Percentiles rank a stretch among this genome's conserved stretches.
Evolutionary conservation across 495 filamentous ascomycete genomes (phyloP).

Genomic region (Penicillium arizonense): DNA sequence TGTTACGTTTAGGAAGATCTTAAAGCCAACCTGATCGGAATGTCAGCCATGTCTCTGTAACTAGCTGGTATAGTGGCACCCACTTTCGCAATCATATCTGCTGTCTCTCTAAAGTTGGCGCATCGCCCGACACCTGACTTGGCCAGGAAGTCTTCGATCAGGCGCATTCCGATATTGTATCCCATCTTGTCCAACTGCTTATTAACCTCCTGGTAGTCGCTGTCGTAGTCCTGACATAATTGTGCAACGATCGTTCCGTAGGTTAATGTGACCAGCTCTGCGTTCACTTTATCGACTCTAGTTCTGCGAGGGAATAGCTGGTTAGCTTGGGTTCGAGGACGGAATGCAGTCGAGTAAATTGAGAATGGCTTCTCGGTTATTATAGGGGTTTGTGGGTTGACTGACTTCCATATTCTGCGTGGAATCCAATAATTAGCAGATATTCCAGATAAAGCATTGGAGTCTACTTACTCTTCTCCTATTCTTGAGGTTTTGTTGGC

Average conservation of each 20-base stretch:
- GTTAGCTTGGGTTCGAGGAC: constrained; percentile 10
- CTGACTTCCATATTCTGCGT: constrained; percentile 95
- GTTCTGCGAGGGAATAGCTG: constrained; percentile 40
- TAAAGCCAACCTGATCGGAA: constrained; percentile 79
- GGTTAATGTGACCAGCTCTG: constrained; percentile 93
- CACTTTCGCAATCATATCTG: constrained; percentile 95
- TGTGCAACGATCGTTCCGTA: constrained; percentile 98
- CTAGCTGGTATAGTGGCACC: constrained; percentile 1
- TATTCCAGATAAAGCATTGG: constrained; percentile 18
- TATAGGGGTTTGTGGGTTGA: constrained; percentile 21
- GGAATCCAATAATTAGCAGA: constrained; percentile 19
- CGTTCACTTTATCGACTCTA: constrained; percentile 72
- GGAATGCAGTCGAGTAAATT: background rate
- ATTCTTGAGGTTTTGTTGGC: constrained; percentile 82
- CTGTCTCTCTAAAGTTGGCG: constrained; percentile 90
- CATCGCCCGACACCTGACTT: constrained; percentile 89
- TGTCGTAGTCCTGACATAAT: constrained; percentile 92
- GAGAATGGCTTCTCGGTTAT: background rate
- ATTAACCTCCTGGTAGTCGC: constrained; percentile 89
- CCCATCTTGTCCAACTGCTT: constrained; percentile 98
- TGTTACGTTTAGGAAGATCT: constrained; percentile 98
- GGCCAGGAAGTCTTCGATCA: constrained; percentile 97
- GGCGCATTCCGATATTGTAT: constrained; percentile 92
- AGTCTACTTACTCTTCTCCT: constrained; percentile 86
- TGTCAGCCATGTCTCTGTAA: background rate